These are phyloP conservation scores for Penicillium fuscoglaucum DNA, from an alignment of 2,329 filamentous ascomycete species.

Conservation along the genomic window DNA sequence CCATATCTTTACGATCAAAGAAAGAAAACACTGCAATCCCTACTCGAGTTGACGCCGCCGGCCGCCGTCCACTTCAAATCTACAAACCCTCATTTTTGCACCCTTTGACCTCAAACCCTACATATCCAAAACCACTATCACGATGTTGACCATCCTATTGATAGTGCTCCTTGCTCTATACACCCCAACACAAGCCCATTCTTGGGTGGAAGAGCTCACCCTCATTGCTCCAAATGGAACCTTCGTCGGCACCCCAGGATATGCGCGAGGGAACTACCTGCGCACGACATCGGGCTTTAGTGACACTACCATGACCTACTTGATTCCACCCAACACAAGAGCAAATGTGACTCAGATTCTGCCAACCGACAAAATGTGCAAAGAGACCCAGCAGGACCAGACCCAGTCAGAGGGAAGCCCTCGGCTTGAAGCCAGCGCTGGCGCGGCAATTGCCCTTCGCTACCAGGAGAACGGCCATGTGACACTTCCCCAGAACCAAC, in stretches of 20 bases:
- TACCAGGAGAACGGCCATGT: constrained; percentile 79
- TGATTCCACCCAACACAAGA: constrained; percentile 59
- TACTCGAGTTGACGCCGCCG: constrained; percentile 10
- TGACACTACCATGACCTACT: constrained; percentile 61
- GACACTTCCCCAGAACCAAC: constrained; percentile 57
- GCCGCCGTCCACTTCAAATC: constrained; percentile 8
- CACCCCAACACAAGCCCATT: constrained; percentile 58
- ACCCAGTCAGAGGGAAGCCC: constrained; percentile 62
- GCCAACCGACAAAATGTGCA: constrained; percentile 61
- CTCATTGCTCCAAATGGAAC: constrained; percentile 72
- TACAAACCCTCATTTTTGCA: constrained; percentile 2
- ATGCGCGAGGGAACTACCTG: constrained; percentile 67
- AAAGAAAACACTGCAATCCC: background rate
- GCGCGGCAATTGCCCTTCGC: constrained; percentile 65
- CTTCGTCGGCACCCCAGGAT: constrained; percentile 70
- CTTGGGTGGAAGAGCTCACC: constrained; percentile 77
- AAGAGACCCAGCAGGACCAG: constrained; percentile 60
- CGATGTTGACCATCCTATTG: constrained; percentile 9
- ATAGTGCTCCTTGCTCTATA: constrained; percentile 30
- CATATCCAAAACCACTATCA: background rate
- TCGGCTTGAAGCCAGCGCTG: constrained; percentile 60
- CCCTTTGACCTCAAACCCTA: constrained; percentile 3
- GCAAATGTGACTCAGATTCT: constrained; percentile 51
- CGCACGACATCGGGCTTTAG: constrained; percentile 58
- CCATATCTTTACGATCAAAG: background rate